phyloP scores from a whole-genome alignment of 2,329 filamentous ascomycete genomes.

The Corynespora cassiicola region DNA sequence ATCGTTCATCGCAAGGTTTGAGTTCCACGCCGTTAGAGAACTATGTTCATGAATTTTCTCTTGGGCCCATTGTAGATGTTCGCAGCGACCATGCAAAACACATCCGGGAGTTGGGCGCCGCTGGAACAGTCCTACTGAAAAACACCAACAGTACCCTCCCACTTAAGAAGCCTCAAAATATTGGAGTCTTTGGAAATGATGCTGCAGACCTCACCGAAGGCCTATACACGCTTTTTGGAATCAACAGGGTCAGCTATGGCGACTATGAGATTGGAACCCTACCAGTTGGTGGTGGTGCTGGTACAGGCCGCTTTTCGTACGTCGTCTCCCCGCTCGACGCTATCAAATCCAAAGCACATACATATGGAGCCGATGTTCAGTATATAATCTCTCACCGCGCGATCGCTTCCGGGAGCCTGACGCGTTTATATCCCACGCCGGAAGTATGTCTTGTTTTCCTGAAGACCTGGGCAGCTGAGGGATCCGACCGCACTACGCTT shows the following conservation, averaged over 20 bases:
- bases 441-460: constrained; percentile 63
- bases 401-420: constrained; percentile 33
- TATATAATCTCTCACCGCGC: constrained; percentile 49
- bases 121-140: constrained; percentile 53
- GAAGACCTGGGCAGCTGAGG: constrained; percentile 59
- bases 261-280: constrained; percentile 52
- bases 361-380: constrained; percentile 52
- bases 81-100: constrained; percentile 37
- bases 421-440: constrained; percentile 38
- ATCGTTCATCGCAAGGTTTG: constrained; percentile 31
- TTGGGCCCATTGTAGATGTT: constrained; percentile 45
- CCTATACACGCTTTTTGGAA: constrained; percentile 22
- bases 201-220: constrained; percentile 58
- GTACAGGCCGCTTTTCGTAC: constrained; percentile 47
- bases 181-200: constrained; percentile 58
- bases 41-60: constrained; percentile 39
- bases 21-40: constrained; percentile 21
- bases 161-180: constrained; percentile 55
- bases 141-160: constrained; percentile 58
- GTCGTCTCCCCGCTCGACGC: constrained; percentile 51
- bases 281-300: constrained; percentile 49
- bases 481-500: constrained; percentile 48
- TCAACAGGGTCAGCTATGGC: constrained; percentile 12
- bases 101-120: constrained; percentile 50
- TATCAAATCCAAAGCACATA: constrained; percentile 35